These are phyloP conservation scores for Diaporthe helianthi DNA, from an alignment of 2,329 filamentous ascomycete species.

Conservation along the genomic window DNA sequence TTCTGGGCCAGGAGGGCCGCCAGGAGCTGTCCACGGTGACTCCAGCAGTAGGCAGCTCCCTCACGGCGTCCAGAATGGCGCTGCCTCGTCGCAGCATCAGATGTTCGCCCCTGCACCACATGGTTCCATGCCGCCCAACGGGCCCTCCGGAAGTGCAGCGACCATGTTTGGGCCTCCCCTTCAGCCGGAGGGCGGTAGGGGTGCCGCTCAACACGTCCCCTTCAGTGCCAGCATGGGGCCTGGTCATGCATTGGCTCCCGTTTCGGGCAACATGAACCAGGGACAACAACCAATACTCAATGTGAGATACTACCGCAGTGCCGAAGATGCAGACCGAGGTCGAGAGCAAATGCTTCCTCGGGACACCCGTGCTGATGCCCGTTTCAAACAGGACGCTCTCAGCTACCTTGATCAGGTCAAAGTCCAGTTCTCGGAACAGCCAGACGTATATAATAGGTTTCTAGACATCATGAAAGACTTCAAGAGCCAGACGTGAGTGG, in stretches of 20 bases:
- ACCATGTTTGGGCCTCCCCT: slow-evolving; percentile 75
- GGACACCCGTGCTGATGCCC: slow-evolving; percentile 38
- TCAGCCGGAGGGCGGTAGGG: slow-evolving; percentile 63
- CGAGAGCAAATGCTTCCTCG: slow-evolving; percentile 13
- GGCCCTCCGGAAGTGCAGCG: slow-evolving; percentile 64
- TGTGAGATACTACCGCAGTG: slow-evolving; percentile 51
- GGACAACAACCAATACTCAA: slow-evolving; percentile 86
- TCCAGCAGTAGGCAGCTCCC: slow-evolving; percentile 57
- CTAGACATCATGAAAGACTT: slow-evolving; percentile 99
- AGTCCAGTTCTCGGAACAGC: slow-evolving; percentile 95
- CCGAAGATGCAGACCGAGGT: slow-evolving; percentile 24
- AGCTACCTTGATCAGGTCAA: slow-evolving; percentile 99
- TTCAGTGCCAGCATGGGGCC: slow-evolving; percentile 53
- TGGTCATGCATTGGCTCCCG: slow-evolving; percentile 44
- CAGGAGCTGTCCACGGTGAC: slow-evolving; percentile 63
- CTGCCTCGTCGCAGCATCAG: slow-evolving; percentile 57
- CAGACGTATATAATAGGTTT: slow-evolving; percentile 96
- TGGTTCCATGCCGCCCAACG: slow-evolving; percentile 56
- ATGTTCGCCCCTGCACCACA: slow-evolving; percentile 64
- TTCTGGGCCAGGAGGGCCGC: slow-evolving; percentile 57
- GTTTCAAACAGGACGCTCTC: slow-evolving; percentile 67
- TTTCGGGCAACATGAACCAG: slow-evolving; percentile 69
- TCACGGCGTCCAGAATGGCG: slow-evolving; percentile 57
- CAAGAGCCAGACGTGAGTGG: slow-evolving; percentile 88
- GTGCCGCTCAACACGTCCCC: slow-evolving; percentile 68